Evolutionary conservation across 78 protist species (phyloP).

Genomic region (Polysphondylium violaceum): DNA sequence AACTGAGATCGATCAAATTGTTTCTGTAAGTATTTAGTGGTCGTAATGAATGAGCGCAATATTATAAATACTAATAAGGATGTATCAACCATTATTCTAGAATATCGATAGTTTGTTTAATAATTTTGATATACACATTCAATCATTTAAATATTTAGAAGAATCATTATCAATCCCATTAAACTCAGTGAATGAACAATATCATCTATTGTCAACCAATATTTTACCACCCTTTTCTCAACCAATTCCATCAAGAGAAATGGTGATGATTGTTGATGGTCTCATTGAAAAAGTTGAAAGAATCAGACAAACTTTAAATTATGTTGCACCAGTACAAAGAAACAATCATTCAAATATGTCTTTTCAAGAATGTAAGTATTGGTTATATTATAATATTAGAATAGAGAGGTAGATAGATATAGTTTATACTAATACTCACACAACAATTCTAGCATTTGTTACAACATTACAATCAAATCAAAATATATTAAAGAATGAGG

Average conservation of each 20-base stretch:
- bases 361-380: slow-evolving; percentile 47
- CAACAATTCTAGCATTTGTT: slow-evolving; percentile 36
- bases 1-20: slow-evolving; percentile 24
- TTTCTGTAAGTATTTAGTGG: slow-evolving; percentile 16
- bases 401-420: not conserved
- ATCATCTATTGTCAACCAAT: slow-evolving; percentile 43
- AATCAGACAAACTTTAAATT: slow-evolving; percentile 28
- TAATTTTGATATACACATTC: slow-evolving; percentile 42
- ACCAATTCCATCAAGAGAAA: slow-evolving; percentile 57
- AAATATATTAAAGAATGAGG: slow-evolving; percentile 33
- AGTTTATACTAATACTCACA: not conserved
- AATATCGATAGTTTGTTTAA: slow-evolving; percentile 50
- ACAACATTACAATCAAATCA: slow-evolving; percentile 68
- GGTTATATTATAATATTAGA: not conserved
- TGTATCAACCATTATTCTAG: no score
- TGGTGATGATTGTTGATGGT: slow-evolving; percentile 50
- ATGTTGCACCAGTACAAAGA: slow-evolving; percentile 25
- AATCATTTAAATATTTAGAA: slow-evolving; percentile 55
- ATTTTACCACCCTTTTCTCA: slow-evolving; percentile 26
- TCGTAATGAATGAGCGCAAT: no score
- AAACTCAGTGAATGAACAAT: slow-evolving; percentile 31
- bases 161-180: slow-evolving; percentile 36
- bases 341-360: slow-evolving; percentile 21
- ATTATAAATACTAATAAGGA: no score
- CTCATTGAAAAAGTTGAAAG: slow-evolving; percentile 31